These are phyloP conservation scores for Solanum chiquidenum DNA, from an alignment of 257 asterid genomes.

Conservation along the genomic window DNA sequence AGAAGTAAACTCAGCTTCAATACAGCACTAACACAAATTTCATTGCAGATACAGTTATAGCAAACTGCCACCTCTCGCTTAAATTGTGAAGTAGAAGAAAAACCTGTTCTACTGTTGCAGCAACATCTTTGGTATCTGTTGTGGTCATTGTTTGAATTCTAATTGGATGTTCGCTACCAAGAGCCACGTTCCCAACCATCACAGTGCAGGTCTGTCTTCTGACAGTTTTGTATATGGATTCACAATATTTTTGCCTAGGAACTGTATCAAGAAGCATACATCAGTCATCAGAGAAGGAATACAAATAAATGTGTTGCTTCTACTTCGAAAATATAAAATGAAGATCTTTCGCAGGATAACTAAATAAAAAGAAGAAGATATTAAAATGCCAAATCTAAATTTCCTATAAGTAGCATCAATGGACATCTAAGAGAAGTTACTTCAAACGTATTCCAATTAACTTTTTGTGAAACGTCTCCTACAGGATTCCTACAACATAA, in stretches of 20 bases:
- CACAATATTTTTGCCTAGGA: constrained; percentile 93
- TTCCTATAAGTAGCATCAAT: background rate
- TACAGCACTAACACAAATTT: background rate
- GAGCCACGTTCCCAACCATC: constrained; percentile 94
- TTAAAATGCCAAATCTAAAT: background rate
- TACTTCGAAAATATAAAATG: background rate
- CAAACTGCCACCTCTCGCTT: background rate
- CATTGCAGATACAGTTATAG: background rate
- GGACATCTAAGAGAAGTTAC: background rate
- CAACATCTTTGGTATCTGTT: constrained; percentile 93
- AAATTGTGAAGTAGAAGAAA: background rate
- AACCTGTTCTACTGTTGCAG: constrained; percentile 96
- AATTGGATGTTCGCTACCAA: constrained; percentile 96
- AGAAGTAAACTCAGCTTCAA: background rate
- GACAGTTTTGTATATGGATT: constrained; percentile 73
- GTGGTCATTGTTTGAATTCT: constrained; percentile 98
- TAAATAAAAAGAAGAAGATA: background rate
- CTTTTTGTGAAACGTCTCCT: background rate
- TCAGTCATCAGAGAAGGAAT: constrained; percentile 5
- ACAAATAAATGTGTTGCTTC: background rate
- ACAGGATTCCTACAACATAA: background rate
- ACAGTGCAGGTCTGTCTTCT: constrained; percentile 91
- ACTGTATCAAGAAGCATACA: constrained; percentile 34
- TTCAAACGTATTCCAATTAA: background rate
- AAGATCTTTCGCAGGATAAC: background rate